Base-by-base conservation (phyloP, 2,329 filamentous ascomycete species). In the Aureobasidium sp. region DNA sequence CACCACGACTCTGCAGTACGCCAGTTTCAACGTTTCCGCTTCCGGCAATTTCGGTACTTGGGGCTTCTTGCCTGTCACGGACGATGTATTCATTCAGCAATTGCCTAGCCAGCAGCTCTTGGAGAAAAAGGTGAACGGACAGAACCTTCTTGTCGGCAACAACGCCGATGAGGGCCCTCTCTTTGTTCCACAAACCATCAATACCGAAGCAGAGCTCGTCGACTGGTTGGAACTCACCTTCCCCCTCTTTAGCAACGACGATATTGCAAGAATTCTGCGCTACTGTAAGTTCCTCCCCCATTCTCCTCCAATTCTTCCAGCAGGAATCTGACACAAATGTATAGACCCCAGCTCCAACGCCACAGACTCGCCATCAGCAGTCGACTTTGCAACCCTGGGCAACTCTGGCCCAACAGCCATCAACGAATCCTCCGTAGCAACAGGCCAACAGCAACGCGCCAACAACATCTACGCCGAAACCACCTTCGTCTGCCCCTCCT, bases 401-500 rank as follows among this genome's bases (percentile, higher is more conserved):
- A 62, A 70, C 48, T 62, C 63, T 2, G 70, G 72, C 3, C 73
- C 75, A 0, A 82, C 75, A 6, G 79, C 81, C 1, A 70, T 82
- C n/a, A 79, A 79, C 37, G 74, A 79, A 44, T 79, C 77, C 15
- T 72, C 74, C 27, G 74, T 75, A 45, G 80, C 74, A 2, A 77
- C 75, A 2, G 81, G 82, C 35, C 80, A 81, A 67, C 81, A 83
- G 64, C 81, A 85, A 65, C 75, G 77, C 19, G 78, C 75, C 19
- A 70, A 74, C 62, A 81, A 82, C 67, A 77, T 85, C 52, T 81
- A 79, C 42, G 54, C 54, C 45, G 82, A 85, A 69, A 74, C 77
- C 0, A 81, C 79, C 1, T 83, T 84, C 62, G 73, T 79, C 47
- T 84, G 82, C 67, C 78, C 81, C 0, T 76, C 78, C 0, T 82